These are phyloP conservation scores for Emmonsiellopsis sp. DNA, from an alignment of 2,329 filamentous ascomycete genomes.

Conservation along the genomic window DNA sequence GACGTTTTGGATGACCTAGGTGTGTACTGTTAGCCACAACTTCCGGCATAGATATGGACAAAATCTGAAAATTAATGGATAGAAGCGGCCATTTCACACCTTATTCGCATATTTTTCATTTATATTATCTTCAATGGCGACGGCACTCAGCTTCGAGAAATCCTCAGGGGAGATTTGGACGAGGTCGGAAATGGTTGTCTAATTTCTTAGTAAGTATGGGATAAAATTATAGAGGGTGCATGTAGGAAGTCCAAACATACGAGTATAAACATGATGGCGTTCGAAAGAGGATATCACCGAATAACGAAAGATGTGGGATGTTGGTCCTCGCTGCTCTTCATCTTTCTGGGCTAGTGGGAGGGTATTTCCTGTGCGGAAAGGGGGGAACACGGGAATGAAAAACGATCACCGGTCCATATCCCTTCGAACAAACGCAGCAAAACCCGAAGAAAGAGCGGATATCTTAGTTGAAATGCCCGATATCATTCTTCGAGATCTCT, in stretches of 20 bases:
- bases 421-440: no score
- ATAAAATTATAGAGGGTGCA: neutral
- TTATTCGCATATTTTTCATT: conserved; percentile 96
- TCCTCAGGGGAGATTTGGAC: conserved; percentile 86
- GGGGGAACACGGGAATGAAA: neutral
- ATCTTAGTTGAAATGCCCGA: no score
- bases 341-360: neutral
- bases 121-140: conserved; percentile 91
- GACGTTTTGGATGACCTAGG: conserved; percentile 76
- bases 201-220: neutral
- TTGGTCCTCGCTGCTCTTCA: neutral
- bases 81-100: conserved; percentile 31
- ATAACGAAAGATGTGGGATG: conserved; percentile 1
- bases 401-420: no score
- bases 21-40: neutral
- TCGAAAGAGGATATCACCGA: conserved; percentile 2
- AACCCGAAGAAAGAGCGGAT: no score
- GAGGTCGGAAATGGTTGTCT: conserved; percentile 91
- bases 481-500: no score
- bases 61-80: neutral
- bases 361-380: neutral
- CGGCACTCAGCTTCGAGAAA: conserved; percentile 68
- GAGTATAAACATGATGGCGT: conserved; percentile 39
- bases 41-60: neutral
- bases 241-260: conserved; percentile 24